Evolutionary conservation across 2,329 filamentous ascomycete species (phyloP).

Genomic region (Talaromyces sp.): DNA sequence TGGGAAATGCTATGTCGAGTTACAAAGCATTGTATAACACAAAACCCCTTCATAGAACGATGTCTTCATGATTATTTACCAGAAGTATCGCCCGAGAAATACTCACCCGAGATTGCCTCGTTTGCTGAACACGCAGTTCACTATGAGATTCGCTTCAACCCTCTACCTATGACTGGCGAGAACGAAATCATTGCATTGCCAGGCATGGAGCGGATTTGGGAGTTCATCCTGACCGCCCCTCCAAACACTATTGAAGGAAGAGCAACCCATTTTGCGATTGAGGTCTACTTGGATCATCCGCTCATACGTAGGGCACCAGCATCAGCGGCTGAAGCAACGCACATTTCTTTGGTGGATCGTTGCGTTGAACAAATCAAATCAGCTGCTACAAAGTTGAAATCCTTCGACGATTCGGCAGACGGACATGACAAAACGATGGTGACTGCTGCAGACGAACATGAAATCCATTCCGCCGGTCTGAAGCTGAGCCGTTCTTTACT

Average conservation of each 20-base stretch:
- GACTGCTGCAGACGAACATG: slow-evolving; percentile 44
- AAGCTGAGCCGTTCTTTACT: slow-evolving; percentile 65
- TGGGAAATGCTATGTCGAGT: slow-evolving; percentile 61
- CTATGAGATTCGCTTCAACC: slow-evolving; percentile 53
- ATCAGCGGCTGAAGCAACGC: slow-evolving; percentile 51
- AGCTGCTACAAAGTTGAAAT: slow-evolving; percentile 56
- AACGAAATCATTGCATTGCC: slow-evolving; percentile 41
- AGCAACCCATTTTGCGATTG: slow-evolving; percentile 67
- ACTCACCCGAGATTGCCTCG: slow-evolving; percentile 33
- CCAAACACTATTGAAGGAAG: slow-evolving; percentile 59
- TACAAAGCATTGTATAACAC: slow-evolving; percentile 22
- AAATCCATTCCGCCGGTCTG: slow-evolving; percentile 52
- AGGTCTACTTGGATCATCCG: slow-evolving; percentile 61
- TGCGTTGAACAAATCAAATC: slow-evolving; percentile 66
- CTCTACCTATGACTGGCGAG: slow-evolving; percentile 42
- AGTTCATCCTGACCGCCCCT: slow-evolving; percentile 67
- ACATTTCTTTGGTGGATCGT: slow-evolving; percentile 66
- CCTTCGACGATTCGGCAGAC: slow-evolving; percentile 40
- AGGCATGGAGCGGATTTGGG: slow-evolving; percentile 71
- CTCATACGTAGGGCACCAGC: slow-evolving; percentile 38
- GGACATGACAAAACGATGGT: slow-evolving; percentile 52
- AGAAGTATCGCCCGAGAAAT: slow-evolving; percentile 31
- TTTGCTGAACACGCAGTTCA: slow-evolving; percentile 39
- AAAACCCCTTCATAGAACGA: slow-evolving; percentile 38
- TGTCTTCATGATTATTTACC: slow-evolving; percentile 41